Conservation (phyloP, 495 filamentous ascomycete species). For the Clavariopsis aquatica region DNA sequence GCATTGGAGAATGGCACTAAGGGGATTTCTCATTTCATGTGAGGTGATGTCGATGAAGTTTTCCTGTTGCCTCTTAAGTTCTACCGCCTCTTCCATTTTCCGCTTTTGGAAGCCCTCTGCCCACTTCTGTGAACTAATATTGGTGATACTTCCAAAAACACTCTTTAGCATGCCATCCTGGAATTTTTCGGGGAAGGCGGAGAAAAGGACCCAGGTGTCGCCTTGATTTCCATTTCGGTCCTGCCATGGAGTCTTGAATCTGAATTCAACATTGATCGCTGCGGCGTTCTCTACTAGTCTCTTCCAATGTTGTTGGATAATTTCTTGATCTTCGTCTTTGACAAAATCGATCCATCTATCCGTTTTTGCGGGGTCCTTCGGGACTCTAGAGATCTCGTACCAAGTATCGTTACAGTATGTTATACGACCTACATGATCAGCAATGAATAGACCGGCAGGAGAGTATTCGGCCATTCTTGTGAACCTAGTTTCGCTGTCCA, state of each 20-base stretch:
- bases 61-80: constrained; percentile 54
- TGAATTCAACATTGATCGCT: constrained; percentile 64
- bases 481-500: constrained; percentile 70
- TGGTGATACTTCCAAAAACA: constrained; percentile 62
- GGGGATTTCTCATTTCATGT: constrained; percentile 84
- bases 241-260: constrained; percentile 64
- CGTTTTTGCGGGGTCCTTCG: constrained; percentile 51
- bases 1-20: constrained; percentile 79
- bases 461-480: constrained; percentile 73
- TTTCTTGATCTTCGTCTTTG: constrained; percentile 59
- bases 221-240: constrained; percentile 58
- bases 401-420: constrained; percentile 74
- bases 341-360: constrained; percentile 68
- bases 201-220: constrained; percentile 72
- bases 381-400: constrained; percentile 58
- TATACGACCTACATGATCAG: constrained; percentile 60
- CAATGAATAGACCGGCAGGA: constrained; percentile 73
- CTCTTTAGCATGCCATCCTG: constrained; percentile 61
- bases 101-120: constrained; percentile 64
- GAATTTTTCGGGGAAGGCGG: constrained; percentile 66
- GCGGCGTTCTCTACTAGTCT: constrained; percentile 57
- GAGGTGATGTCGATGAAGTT: constrained; percentile 90
- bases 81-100: constrained; percentile 49
- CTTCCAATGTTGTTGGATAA: constrained; percentile 57
- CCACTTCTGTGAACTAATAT: constrained; percentile 51